Evolutionary conservation across 495 filamentous ascomycete species (phyloP).

Genomic region (Neurospora sublineolata): DNA sequence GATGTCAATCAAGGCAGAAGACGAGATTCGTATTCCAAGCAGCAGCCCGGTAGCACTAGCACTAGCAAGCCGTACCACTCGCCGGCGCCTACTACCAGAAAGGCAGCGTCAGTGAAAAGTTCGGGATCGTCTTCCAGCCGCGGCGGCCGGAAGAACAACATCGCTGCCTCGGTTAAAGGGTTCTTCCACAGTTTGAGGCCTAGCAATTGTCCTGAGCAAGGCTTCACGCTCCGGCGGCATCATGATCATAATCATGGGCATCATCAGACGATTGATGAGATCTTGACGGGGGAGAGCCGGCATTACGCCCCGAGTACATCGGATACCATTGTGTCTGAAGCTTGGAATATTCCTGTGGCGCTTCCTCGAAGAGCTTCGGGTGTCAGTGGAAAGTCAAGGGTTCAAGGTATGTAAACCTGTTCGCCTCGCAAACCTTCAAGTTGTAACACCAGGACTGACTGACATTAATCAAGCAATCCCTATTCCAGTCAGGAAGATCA

Average conservation of each 20-base stretch:
- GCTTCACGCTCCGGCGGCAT: constrained; percentile 23
- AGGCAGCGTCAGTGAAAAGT: background rate
- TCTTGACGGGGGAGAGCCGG: background rate
- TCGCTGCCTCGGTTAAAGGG: constrained; percentile 14
- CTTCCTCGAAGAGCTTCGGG: constrained; percentile 9
- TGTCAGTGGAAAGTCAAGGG: background rate
- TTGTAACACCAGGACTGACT: background rate
- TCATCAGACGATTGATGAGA: background rate
- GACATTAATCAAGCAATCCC: background rate
- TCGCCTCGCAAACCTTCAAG: background rate
- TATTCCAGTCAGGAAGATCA: background rate
- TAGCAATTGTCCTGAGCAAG: constrained; percentile 32
- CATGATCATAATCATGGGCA: background rate
- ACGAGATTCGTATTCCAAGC: background rate
- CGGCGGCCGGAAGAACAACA: background rate
- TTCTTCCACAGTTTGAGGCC: constrained; percentile 26
- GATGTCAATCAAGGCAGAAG: background rate
- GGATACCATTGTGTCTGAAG: constrained; percentile 8
- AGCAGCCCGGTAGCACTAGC: background rate
- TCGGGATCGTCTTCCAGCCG: background rate
- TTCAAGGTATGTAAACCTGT: background rate
- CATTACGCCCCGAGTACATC: constrained; percentile 2
- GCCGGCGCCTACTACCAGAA: background rate
- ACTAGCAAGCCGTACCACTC: background rate
- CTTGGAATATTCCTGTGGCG: constrained; percentile 12